Percentiles rank a stretch among this genome's conserved stretches.
Conservation (phyloP, 2,329 filamentous ascomycete species). For the Alternaria conjuncta region DNA sequence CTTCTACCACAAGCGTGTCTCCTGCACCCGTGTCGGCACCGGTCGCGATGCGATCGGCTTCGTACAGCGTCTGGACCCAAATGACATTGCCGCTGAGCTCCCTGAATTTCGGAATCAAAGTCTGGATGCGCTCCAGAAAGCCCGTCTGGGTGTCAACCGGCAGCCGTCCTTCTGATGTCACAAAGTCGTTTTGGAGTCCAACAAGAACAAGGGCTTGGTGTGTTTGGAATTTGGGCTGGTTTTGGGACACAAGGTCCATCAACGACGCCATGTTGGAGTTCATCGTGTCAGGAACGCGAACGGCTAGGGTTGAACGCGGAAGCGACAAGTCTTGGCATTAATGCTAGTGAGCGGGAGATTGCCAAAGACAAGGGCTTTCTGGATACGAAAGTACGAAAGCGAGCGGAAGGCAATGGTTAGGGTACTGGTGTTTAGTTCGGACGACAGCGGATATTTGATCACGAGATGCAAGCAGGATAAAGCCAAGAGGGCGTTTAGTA, state of each 20-base stretch:
- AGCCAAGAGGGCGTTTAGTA: background rate
- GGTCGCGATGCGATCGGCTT: constrained; percentile 64
- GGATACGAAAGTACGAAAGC: background rate
- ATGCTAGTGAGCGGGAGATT: background rate
- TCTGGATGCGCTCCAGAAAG: constrained; percentile 70
- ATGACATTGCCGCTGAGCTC: constrained; percentile 71
- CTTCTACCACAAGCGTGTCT: constrained; percentile 52
- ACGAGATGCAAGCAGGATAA: background rate
- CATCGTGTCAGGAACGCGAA: constrained; percentile 11
- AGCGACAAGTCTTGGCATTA: background rate
- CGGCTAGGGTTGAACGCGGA: constrained; percentile 2
- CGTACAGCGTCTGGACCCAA: constrained; percentile 82
- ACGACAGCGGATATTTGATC: background rate
- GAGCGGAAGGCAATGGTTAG: background rate
- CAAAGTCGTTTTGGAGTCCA: constrained; percentile 91
- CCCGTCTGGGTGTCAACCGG: constrained; percentile 67
- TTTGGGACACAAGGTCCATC: constrained; percentile 53
- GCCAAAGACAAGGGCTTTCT: background rate
- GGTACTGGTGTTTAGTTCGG: background rate
- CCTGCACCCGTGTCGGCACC: constrained; percentile 57
- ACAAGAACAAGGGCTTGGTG: constrained; percentile 78
- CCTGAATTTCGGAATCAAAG: constrained; percentile 76
- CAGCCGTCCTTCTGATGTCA: constrained; percentile 71
- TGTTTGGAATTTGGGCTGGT: constrained; percentile 61
- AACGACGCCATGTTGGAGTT: constrained; percentile 48